phyloP scores from a whole-genome alignment of 2,329 filamentous ascomycete genomes.

The Verticillium longisporum region DNA sequence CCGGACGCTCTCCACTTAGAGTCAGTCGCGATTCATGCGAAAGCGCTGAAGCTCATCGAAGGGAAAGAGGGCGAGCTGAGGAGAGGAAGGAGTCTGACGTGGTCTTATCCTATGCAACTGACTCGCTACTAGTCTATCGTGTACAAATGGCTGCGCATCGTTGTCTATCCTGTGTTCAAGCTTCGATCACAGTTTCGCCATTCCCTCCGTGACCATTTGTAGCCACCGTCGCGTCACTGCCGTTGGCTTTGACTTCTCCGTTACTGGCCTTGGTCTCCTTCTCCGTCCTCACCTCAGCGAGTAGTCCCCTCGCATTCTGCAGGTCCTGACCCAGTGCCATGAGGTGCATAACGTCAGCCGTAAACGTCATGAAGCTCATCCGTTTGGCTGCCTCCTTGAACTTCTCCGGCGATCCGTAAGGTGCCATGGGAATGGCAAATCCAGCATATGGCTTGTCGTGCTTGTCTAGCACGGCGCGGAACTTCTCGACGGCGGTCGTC shows the following conservation, averaged over 20 bases:
- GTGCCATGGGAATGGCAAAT: constrained; percentile 20
- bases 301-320: not conserved
- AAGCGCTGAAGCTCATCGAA: too few species aligned
- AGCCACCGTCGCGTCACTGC: not conserved
- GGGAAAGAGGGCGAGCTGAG: not conserved
- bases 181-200: not conserved
- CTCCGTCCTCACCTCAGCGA: not conserved
- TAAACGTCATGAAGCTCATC: constrained; percentile 16
- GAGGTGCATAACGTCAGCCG: constrained; percentile 18
- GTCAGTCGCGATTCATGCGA: too few species aligned
- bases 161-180: not conserved
- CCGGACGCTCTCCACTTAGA: not conserved
- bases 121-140: not conserved
- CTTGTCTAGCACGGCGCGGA: constrained; percentile 31
- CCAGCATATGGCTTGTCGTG: constrained; percentile 35
- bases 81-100: not conserved
- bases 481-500: constrained; percentile 28
- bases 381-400: constrained; percentile 17
- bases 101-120: not conserved
- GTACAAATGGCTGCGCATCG: not conserved
- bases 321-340: constrained; percentile 14
- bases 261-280: not conserved
- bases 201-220: not conserved
- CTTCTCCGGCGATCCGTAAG: constrained; percentile 15
- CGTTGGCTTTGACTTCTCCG: not conserved